phyloP scores from a whole-genome alignment of 345 rosid species.

The Adansonia digitata region DNA sequence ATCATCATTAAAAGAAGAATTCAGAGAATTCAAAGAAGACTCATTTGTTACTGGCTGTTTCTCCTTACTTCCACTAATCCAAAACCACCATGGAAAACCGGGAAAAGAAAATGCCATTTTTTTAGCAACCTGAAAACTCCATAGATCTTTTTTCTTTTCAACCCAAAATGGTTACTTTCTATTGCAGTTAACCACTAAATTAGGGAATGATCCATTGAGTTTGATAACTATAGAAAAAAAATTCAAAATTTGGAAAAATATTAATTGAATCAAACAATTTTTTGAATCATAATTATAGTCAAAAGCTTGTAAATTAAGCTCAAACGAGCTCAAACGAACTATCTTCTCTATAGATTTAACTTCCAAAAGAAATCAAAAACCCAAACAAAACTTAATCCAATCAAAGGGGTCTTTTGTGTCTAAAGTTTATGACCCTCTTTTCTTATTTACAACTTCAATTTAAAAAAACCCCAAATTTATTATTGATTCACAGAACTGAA shows the following conservation, averaged over 20 bases:
- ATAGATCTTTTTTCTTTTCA: neutral
- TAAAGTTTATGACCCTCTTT: neutral
- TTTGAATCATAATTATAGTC: neutral
- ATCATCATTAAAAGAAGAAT: conserved; percentile 14
- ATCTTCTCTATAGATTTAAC: neutral
- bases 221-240: neutral
- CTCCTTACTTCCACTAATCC: conserved; percentile 42
- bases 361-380: neutral
- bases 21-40: conserved; percentile 25
- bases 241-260: conserved; percentile 11
- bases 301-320: conserved; percentile 17
- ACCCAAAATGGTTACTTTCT: conserved; percentile 22
- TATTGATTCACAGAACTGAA: neutral
- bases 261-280: conserved; percentile 17
- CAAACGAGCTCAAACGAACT: conserved; percentile 13
- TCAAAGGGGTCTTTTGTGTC: conserved; percentile 5
- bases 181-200: conserved; percentile 24
- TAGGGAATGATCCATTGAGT: conserved; percentile 18
- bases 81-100: conserved; percentile 48
- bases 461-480: no score
- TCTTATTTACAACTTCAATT: no score
- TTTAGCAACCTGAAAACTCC: conserved; percentile 6
- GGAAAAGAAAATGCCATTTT: conserved; percentile 43
- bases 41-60: conserved; percentile 44
- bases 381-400: neutral